Conservation (phyloP, 441 rosid species). For the Croton laevigatus region DNA sequence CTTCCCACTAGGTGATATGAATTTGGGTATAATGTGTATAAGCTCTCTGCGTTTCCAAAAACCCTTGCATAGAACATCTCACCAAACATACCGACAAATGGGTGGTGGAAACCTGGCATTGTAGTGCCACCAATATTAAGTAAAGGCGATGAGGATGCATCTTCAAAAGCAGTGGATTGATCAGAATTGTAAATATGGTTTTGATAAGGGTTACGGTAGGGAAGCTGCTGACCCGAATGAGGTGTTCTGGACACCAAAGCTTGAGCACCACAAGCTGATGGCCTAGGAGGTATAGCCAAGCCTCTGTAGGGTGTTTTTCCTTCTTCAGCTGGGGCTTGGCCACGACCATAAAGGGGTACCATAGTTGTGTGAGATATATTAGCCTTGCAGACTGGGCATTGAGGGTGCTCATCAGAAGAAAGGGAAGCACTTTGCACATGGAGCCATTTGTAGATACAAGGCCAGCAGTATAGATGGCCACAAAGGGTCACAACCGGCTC, state of each 20-base stretch:
- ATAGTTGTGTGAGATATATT: constrained; percentile 66
- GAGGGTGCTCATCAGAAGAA: constrained; percentile 58
- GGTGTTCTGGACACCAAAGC: constrained; percentile 29
- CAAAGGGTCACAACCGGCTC: constrained; percentile 89
- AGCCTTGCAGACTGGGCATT: constrained; percentile 85
- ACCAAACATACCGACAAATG: constrained; percentile 63
- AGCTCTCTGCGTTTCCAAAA: constrained; percentile 55
- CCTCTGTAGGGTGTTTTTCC: constrained; percentile 33
- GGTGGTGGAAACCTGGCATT: constrained; percentile 42
- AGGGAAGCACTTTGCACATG: constrained; percentile 69
- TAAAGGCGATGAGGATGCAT: constrained; percentile 35
- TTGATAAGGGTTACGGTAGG: constrained; percentile 56
- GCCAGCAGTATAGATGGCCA: constrained; percentile 95
- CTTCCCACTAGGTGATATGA: constrained; percentile 45
- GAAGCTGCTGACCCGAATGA: constrained; percentile 39
- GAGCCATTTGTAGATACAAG: constrained; percentile 90
- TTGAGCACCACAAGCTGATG: constrained; percentile 41
- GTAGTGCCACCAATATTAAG: constrained; percentile 40
- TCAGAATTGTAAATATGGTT: constrained; percentile 31
- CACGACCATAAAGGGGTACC: constrained; percentile 90
- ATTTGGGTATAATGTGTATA: constrained; percentile 41
- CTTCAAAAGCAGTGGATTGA: constrained; percentile 33
- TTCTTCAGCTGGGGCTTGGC: constrained; percentile 40
- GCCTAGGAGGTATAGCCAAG: constrained; percentile 65
- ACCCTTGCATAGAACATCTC: constrained; percentile 64